These are phyloP conservation scores for Arthrobotrys musiformis DNA, from an alignment of 2,329 filamentous ascomycete species.

Conservation along the genomic window DNA sequence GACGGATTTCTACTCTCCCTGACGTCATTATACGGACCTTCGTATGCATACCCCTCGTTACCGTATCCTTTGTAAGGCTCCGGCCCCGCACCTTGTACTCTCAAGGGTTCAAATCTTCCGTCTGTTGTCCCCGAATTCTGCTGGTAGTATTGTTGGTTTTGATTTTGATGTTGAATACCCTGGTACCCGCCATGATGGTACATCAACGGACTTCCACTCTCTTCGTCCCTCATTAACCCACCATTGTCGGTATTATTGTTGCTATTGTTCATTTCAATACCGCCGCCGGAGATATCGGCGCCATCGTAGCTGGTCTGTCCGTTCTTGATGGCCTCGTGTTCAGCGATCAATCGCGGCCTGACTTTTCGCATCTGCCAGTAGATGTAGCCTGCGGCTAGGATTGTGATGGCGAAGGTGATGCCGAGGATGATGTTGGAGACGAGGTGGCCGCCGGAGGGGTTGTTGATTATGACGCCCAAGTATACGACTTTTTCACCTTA, in stretches of 20 bases:
- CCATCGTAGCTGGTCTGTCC: constrained; percentile 11
- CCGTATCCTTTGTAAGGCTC: constrained; percentile 13
- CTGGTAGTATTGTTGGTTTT: no score
- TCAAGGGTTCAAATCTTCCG: constrained; percentile 20
- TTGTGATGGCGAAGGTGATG: constrained; percentile 62
- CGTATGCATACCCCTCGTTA: not conserved
- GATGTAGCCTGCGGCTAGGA: constrained; percentile 63
- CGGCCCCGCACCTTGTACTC: not conserved
- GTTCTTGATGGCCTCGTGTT: constrained; percentile 42
- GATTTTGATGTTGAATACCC: not conserved
- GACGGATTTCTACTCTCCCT: constrained; percentile 1
- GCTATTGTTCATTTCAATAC: constrained; percentile 17
- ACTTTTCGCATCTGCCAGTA: constrained; percentile 62
- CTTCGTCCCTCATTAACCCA: constrained; percentile 15
- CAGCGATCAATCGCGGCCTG: constrained; percentile 40
- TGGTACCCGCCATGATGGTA: not conserved
- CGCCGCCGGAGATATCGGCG: not conserved
- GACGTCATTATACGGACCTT: not conserved
- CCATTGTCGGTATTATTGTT: not conserved
- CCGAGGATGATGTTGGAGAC: constrained; percentile 62
- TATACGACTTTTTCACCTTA: constrained; percentile 61
- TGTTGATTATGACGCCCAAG: constrained; percentile 62
- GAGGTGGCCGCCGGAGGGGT: constrained; percentile 38
- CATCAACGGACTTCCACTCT: constrained; percentile 29
- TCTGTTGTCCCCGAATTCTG: constrained; percentile 1